phyloP scores from a whole-genome alignment of 805 yeast genomes.

The Candida nanaspora region DNA sequence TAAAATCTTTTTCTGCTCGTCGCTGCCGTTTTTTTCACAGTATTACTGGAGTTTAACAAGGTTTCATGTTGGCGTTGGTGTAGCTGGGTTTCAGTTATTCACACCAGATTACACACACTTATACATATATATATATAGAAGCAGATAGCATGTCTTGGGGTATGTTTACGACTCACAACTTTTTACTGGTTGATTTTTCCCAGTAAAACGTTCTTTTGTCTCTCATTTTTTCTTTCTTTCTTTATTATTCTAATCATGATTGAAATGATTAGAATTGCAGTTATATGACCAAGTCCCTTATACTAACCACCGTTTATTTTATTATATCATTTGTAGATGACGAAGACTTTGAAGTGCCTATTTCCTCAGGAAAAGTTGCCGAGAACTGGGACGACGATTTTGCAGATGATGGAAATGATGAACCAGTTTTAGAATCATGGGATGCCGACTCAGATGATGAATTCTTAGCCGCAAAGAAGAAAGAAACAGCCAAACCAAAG shows the following conservation, averaged over 20 bases:
- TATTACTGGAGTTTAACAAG: no score
- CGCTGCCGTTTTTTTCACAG: no score
- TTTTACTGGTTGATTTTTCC: no score
- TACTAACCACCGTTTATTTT: background rate
- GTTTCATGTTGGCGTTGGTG: no score
- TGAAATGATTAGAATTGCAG: no score
- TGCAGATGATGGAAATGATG: slow-evolving; percentile 41
- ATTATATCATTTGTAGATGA: slow-evolving; percentile 46
- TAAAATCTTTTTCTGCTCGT: no score
- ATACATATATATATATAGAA: background rate
- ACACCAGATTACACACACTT: background rate
- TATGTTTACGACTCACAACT: no score
- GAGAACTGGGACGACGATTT: slow-evolving; percentile 79
- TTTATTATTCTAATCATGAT: no score
- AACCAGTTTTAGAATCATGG: slow-evolving; percentile 83
- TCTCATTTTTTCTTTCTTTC: no score
- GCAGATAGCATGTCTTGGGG: slow-evolving; percentile 21
- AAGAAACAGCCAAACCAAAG: slow-evolving; percentile 26
- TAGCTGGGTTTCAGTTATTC: no score
- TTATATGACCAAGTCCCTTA: no score
- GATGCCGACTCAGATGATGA: slow-evolving; percentile 75
- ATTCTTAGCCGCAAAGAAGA: slow-evolving; percentile 29
- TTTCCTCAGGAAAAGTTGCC: slow-evolving; percentile 35
- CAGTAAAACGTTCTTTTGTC: no score
- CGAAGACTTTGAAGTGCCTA: slow-evolving; percentile 78